Evolutionary conservation across 164 flowering plant genomes (phyloP), one percentile per base, ranked within the genome.

Genomic region (Sedum album): DNA sequence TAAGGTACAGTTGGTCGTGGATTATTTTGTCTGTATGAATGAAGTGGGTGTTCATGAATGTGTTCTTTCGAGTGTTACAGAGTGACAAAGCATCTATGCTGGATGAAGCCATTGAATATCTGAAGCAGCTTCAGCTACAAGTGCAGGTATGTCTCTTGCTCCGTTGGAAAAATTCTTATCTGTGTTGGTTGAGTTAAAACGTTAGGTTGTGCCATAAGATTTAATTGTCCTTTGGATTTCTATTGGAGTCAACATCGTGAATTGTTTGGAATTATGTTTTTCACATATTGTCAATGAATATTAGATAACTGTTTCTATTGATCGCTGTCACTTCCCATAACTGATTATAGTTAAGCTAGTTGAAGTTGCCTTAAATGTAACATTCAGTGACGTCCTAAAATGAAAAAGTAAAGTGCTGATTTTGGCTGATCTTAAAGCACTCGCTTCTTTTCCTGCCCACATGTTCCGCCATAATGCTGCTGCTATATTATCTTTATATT

Each of bases 61-160:
- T 30, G 44, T 0, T 68, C 64, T 20, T 68, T 17, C 36, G 66
- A 55, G 20, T 76, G 70, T 33, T 57, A 57, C 73, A 88, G 96
- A 88, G 89, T 20, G 92, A 90, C 70, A 88, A 88, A 75, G 96
- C 96, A 51, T 90, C 96, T 0, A 88, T 90, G 96, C 79, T 90
- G 55, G 94, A 88, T 75, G 94, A 90, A 79, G 94, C 92, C 7
- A 90, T 88, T 72, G 96, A 90, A 60, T 90, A 90, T 71, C 80
- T 90, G 53, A 90, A 88, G 75, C 96, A 90, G 75, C 96, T 90
- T 71, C 96, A 90, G 76, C 86, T 88, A 38, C 92, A 90, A 83
- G 96, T 90, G 33, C 96, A 89, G 84, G 96, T 85, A 26, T 36
- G 69, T 33, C 18, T 61, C 31, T 15, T 53, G 42, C 39, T 66